These are phyloP conservation scores for Emmonsiellopsis sp. DNA, from an alignment of 2,329 filamentous ascomycete species.

Conservation along the genomic window DNA sequence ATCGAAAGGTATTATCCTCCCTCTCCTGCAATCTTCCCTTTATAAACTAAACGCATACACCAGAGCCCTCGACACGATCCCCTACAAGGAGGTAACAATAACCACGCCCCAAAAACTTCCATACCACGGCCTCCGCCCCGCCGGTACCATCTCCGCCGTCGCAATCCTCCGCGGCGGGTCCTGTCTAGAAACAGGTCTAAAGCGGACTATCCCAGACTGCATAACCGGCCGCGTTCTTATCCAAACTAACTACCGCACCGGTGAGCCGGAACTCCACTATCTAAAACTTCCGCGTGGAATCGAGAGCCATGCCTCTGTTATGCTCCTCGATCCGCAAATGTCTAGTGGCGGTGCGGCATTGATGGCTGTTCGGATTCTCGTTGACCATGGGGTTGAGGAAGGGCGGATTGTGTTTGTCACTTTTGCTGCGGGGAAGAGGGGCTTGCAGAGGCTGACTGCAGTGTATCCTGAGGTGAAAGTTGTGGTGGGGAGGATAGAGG, in stretches of 20 bases:
- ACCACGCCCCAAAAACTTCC: slow-evolving; percentile 59
- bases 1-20: slow-evolving; percentile 52
- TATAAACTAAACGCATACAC: slow-evolving; percentile 34
- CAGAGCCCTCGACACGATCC: slow-evolving; percentile 42
- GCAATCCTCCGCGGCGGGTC: slow-evolving; percentile 83
- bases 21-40: not conserved
- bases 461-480: slow-evolving; percentile 84
- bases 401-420: slow-evolving; percentile 86
- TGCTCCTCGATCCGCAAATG: slow-evolving; percentile 91
- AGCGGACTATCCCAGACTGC: slow-evolving; percentile 86
- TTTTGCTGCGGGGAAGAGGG: slow-evolving; percentile 77
- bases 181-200: slow-evolving; percentile 77
- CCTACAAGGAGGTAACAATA: slow-evolving; percentile 56
- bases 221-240: slow-evolving; percentile 82
- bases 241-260: slow-evolving; percentile 74
- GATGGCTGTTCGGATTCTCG: slow-evolving; percentile 93
- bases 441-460: slow-evolving; percentile 72
- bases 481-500: slow-evolving; percentile 72
- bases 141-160: slow-evolving; percentile 73
- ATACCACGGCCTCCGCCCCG: slow-evolving; percentile 63
- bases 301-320: slow-evolving; percentile 64
- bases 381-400: slow-evolving; percentile 83
- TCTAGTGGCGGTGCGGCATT: slow-evolving; percentile 74
- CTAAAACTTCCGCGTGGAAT: slow-evolving; percentile 70
- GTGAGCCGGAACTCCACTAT: slow-evolving; percentile 90